Percentiles rank a stretch among this genome's conserved stretches.
phyloP scores from a whole-genome alignment of 495 filamentous ascomycete genomes.

The Hypoxylon lienhwacheense region DNA sequence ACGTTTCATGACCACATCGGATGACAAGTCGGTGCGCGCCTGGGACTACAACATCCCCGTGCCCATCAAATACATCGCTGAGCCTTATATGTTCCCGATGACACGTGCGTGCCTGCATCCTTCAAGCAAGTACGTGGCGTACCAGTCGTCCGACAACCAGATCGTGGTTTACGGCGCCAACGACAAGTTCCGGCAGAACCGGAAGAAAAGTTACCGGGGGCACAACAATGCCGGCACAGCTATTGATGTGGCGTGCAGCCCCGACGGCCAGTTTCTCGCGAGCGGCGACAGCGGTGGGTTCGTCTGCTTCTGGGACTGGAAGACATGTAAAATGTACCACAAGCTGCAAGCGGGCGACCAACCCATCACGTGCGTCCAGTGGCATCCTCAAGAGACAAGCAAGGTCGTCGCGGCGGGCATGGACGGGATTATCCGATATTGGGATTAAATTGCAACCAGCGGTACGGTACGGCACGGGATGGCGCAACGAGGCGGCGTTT shows the following conservation, averaged over 20 bases:
- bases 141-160: slow-evolving; percentile 92
- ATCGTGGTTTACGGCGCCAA: slow-evolving; percentile 91
- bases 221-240: slow-evolving; percentile 95
- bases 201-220: slow-evolving; percentile 93
- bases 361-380: slow-evolving; percentile 78
- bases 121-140: slow-evolving; percentile 86
- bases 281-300: slow-evolving; percentile 84
- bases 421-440: slow-evolving; percentile 88
- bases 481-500: slow-evolving; percentile 18
- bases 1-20: slow-evolving; percentile 95
- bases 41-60: slow-evolving; percentile 99
- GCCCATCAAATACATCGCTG: slow-evolving; percentile 77
- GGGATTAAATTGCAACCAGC: slow-evolving; percentile 68
- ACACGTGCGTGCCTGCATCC: slow-evolving; percentile 81
- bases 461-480: neutral
- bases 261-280: slow-evolving; percentile 85
- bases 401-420: slow-evolving; percentile 90
- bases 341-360: slow-evolving; percentile 84
- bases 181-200: slow-evolving; percentile 95
- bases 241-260: slow-evolving; percentile 83
- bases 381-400: slow-evolving; percentile 94
- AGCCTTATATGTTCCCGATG: slow-evolving; percentile 95
- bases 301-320: slow-evolving; percentile 98
- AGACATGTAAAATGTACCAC: slow-evolving; percentile 97
- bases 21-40: slow-evolving; percentile 92